Evolutionary conservation across 2,329 filamentous ascomycete species (phyloP).

Genomic region (Colletotrichum horii): DNA sequence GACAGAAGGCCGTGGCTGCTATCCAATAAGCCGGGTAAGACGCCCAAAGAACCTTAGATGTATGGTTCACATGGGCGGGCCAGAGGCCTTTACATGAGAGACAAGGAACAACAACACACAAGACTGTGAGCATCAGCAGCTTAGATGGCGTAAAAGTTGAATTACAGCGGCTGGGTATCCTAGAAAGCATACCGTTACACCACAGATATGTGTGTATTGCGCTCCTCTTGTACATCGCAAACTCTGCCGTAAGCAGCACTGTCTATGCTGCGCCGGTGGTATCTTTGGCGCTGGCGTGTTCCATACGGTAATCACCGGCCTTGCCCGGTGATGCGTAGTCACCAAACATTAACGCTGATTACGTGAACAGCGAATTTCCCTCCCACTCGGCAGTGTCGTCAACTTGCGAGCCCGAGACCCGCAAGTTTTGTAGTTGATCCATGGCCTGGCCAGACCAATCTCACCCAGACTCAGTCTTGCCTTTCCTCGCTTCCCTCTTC

Average conservation of each 20-base stretch:
- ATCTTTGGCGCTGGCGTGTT: not conserved
- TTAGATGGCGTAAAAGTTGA: not conserved
- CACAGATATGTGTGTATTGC: not conserved
- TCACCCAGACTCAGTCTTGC: constrained; percentile 7
- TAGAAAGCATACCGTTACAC: not conserved
- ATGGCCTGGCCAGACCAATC: not conserved
- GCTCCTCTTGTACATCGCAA: not conserved
- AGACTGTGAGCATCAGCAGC: not conserved
- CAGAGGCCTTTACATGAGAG: not conserved
- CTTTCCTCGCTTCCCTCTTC: constrained; percentile 22
- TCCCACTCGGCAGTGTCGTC: not conserved
- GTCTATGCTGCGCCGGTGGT: not conserved
- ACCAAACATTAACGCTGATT: not conserved
- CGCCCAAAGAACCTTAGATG: constrained; percentile 62
- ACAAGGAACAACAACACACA: not conserved
- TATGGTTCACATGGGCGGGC: not conserved
- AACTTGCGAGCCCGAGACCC: not conserved
- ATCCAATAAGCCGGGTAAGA: constrained; percentile 74
- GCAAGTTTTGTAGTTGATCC: not conserved
- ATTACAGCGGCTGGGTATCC: not conserved
- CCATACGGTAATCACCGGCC: not conserved
- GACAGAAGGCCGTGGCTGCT: constrained; percentile 82
- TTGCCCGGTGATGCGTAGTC: not conserved
- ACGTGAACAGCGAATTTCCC: not conserved
- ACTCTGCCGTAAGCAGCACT: not conserved